These are phyloP conservation scores for Tulasnella sp. DNA, from an alignment of 768 basidiomycete species.

Conservation along the genomic window DNA sequence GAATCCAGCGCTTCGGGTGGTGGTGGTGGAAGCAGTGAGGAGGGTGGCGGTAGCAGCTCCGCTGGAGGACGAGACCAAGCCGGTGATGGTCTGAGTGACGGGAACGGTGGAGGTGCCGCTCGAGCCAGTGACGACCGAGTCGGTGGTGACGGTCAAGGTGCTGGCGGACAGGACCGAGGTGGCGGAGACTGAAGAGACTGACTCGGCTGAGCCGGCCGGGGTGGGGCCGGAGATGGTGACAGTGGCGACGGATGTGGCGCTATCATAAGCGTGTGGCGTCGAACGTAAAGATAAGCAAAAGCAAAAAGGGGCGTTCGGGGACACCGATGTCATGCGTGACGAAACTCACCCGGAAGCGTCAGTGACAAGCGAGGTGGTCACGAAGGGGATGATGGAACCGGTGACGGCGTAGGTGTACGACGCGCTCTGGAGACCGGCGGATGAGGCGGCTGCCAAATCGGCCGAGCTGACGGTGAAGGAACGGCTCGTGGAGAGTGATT, in stretches of 20 bases:
- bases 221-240: neutral
- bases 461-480: constrained; percentile 5
- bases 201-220: neutral
- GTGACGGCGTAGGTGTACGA: neutral
- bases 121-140: neutral
- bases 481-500: neutral
- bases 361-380: constrained; percentile 4
- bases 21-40: neutral
- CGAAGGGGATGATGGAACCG: neutral
- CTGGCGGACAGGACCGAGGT: neutral
- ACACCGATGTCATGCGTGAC: neutral
- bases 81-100: constrained; percentile 6
- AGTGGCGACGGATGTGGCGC: neutral
- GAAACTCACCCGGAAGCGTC: constrained; percentile 2
- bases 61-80: neutral
- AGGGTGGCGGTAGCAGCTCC: neutral
- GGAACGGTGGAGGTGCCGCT: neutral
- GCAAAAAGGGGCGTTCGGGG: neutral
- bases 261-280: neutral
- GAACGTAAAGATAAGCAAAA: no score
- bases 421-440: neutral
- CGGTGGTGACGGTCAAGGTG: neutral
- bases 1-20: neutral
- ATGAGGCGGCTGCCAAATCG: neutral
- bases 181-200: neutral